Base-by-base conservation (phyloP, 305 asterid genomes). In the Rubia tinctorum region DNA sequence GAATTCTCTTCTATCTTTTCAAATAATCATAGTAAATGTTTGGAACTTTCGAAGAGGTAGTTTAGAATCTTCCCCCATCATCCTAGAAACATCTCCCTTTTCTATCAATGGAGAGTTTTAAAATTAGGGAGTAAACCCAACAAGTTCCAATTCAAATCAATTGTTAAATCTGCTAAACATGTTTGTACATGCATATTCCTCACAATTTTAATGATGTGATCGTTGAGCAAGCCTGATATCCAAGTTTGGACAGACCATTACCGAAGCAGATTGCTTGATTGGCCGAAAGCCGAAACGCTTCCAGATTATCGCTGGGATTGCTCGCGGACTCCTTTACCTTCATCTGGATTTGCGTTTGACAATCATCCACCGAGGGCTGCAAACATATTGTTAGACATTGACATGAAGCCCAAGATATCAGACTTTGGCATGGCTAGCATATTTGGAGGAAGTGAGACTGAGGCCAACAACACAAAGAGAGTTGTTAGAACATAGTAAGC, bases 391-490 rank as follows among this genome's bases (percentile, higher is more conserved):
- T 66, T 81, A 22, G 84, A 81, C 66, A 47, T 8, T 6, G 80
- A 81, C 49, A 81, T 81, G 82, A 81, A 78, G 37, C 82, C 85
- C 0, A 78, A 78, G 65, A 74, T 75, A 73, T 73, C 82, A 15
- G 83, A 79, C 37, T 82, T 82, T 39, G 86, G 86, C 1, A 40
- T 82, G 71, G 86, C 86, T 40, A 72, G 72, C 70, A 77, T 73
- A 23, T 79, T 71, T 42, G 76, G 72, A 67, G 80, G 75, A 40
- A 73, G 51, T 23, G 80, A 74, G 72, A 62, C 62, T 11, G 75
- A 37, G 45, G 80, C 53, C 11, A 76, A 22, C 67, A 53, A 17
- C 59, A 53, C 59, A 53, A 53, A 53, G 59, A 53, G 59, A 53
- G 22, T 53, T 53, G 59, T 75, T 23, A 80, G 83, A 53, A 76